phyloP scores from a whole-genome alignment of 495 filamentous ascomycete species.

The Xylaria intraflava region DNA sequence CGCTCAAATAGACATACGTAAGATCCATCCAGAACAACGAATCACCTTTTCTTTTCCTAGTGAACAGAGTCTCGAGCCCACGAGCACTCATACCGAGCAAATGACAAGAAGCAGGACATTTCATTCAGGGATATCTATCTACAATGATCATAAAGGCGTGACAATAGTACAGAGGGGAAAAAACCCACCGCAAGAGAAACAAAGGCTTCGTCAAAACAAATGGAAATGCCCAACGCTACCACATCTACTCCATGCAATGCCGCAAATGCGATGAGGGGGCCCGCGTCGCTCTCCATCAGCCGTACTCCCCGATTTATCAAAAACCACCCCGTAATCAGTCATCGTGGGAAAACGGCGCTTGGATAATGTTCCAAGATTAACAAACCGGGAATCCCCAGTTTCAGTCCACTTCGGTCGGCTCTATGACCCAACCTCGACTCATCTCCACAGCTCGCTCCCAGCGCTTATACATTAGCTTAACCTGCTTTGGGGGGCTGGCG shows the following conservation, averaged over 20 bases:
- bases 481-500: slow-evolving; percentile 51
- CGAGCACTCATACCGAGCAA: too few relatives aligned
- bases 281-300: not conserved
- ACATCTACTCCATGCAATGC: slow-evolving; percentile 7
- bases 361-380: not conserved
- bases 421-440: slow-evolving; percentile 72
- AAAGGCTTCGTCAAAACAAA: not conserved
- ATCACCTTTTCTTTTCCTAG: too few relatives aligned
- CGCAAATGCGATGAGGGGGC: not conserved
- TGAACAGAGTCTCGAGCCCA: too few relatives aligned
- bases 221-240: not conserved
- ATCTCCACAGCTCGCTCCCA: slow-evolving; percentile 89
- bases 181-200: not conserved
- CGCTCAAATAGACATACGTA: too few relatives aligned
- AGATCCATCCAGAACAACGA: too few relatives aligned
- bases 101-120: too few relatives aligned
- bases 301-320: not conserved
- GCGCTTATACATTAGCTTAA: slow-evolving; percentile 62
- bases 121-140: too few relatives aligned
- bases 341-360: slow-evolving; percentile 2
- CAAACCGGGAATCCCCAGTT: not conserved
- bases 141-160: not conserved
- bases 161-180: slow-evolving; percentile 1
- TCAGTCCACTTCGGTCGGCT: slow-evolving; percentile 13
- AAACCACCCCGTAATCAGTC: too few relatives aligned